Evolutionary conservation across 192 early-diverging fungal genomes (phyloP), one percentile per base, ranked within the genome.

Genomic region (Backusella parvicylindrica): DNA sequence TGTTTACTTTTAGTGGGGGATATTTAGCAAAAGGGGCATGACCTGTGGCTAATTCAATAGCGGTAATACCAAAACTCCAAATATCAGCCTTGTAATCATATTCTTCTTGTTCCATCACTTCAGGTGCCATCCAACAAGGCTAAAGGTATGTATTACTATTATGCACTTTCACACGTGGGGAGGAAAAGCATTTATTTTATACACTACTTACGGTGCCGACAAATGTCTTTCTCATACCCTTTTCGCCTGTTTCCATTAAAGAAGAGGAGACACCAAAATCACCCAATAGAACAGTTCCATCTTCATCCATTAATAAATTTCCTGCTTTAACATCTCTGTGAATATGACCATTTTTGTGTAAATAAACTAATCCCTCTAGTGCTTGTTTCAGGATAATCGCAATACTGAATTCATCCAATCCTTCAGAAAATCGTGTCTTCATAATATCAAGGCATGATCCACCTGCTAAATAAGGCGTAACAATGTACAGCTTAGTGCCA

Each of bases 41-140:
- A 15, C 95, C 95, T n/a, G 92, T 93, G 7, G 95, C 93, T n/a
- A 96, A 77, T 79, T 96, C 95, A 56, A 96, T 81, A 7, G 92
- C 87, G 11, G 95, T 96, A 50, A 96, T 96, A 40, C 95, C 95
- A 84, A 96, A 95, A 73, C 89, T 91, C 95, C 95, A 96, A 70
- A 96, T 95, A 76, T 96, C 95, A 5, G 95, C 95, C 77, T 95
- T 95, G 77, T 90, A 95, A 77, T 95, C 91, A 83, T 96, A 96
- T 6, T 92, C 93, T 8, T 86, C 86, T 75, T 96, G 95, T 73
- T 96, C 92, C 95, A 96, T 96, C 21, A 96, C 94, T 77, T 96
- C 88, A 16, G 94, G 89, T 41, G 90, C 88, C 89, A 92, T 88
- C 86, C 86, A 89, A 66, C 88, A 89, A 32, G 88, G 88, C 73